Evolutionary conservation across 805 yeast genomes (phyloP), one percentile per base, ranked within the genome.

Genomic region (Saturnispora sekii): DNA sequence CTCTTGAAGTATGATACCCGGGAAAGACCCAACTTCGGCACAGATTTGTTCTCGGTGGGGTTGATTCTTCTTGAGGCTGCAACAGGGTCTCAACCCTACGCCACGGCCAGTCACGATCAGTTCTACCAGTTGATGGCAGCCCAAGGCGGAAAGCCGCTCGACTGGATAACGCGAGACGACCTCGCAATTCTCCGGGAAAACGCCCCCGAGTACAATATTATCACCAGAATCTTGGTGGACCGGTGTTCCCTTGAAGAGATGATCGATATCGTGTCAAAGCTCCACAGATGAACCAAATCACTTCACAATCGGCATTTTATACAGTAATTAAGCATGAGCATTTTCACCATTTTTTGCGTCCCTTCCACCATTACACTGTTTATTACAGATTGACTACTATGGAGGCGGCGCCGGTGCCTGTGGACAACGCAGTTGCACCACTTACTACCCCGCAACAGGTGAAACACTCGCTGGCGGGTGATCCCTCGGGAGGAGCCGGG

Each of bases 41-140:
- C 75, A 2, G 79, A 74, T 46, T 48, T 69, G 9, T 74, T 63
- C 51, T 67, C 77, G 11, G 64, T 64, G 3, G 79, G 79, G 0
- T 51, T 74, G 36, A 62, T 72, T 9, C 52, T 74, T 9, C 51
- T 74, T 31, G 62, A 64, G 41, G 69, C 73, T 10, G 73, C 72
- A 1, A 67, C 69, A 9, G 77, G 77, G 2, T 53, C 55, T 14
- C 63, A 63, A 46, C 79, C 80, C 1, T 74, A 72, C 47, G 28
- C 54, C 1, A 54, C 54, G 6, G 56, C 54, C 16, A 52, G 56
- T 3, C 55, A 58, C 11, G 61, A 57, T 39, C 57, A 58, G 29
- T 53, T 58, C 18, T 59, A 64, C 36, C 50, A 68, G 46, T 54
- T 62, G n/a, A 57, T 56, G 12, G 53, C 62, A 32, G 60, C 67